Evolutionary conservation across 495 filamentous ascomycete genomes (phyloP).

Genomic region (Antarctomyces pellizariae): DNA sequence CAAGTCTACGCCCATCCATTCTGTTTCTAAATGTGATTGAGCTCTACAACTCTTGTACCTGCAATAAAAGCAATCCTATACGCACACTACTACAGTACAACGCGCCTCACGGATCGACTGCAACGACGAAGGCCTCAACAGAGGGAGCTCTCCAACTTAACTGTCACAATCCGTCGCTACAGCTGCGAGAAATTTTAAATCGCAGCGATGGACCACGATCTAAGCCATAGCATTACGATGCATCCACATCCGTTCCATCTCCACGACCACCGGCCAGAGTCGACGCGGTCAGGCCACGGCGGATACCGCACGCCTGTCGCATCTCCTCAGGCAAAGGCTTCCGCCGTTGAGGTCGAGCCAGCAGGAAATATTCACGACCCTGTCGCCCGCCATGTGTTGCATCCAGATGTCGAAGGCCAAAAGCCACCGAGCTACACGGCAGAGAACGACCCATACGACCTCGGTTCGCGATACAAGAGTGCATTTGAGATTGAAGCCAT

Average conservation of each 20-base stretch:
- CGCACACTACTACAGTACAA: too few relatives aligned
- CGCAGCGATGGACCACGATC: constrained; percentile 17
- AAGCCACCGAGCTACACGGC: constrained; percentile 28
- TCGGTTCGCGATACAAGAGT: constrained; percentile 59
- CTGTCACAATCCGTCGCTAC: too few relatives aligned
- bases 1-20: too few relatives aligned
- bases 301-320: constrained; percentile 3
- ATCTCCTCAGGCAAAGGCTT: constrained; percentile 20
- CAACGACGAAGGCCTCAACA: too few relatives aligned
- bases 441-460: constrained; percentile 57
- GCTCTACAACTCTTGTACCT: too few relatives aligned
- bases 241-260: constrained; percentile 22
- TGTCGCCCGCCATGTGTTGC: constrained; percentile 12
- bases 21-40: too few relatives aligned
- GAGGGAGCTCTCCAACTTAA: too few relatives aligned
- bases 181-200: too few relatives aligned
- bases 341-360: constrained; percentile 15
- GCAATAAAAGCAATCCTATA: too few relatives aligned
- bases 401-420: constrained; percentile 41
- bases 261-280: constrained; percentile 12
- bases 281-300: constrained; percentile 6
- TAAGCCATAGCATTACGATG: constrained; percentile 19
- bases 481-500: constrained; percentile 56
- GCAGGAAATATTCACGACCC: constrained; percentile 19
- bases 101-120: too few relatives aligned